Evolutionary conservation across 1,284 basidiomycete genomes (phyloP), one percentile per base, ranked within the genome.

Genomic region (Fomitopsis schrenkii): DNA sequence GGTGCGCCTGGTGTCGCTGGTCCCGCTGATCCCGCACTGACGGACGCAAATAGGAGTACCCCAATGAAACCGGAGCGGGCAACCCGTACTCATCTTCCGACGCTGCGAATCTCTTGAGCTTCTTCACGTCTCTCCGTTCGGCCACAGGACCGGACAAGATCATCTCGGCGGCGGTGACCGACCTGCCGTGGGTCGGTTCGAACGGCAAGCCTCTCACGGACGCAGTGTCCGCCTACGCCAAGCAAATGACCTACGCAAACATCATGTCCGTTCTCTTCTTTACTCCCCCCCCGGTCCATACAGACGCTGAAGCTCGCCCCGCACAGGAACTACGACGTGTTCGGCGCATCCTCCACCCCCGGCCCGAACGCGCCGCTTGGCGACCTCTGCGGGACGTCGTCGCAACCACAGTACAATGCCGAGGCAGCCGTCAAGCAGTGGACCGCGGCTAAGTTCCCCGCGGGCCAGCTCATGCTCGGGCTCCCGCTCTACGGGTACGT

Each of bases 291-390:
- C 5, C 8, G 14, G 9, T 4, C 6, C 26, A 7, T 36, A 4
- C 41, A 48, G 6, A 44, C 38, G 17, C 41, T 3, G 38, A 60
- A 33, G 30, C 30, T 30, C 26, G n/a, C 35, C 45, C 26, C 26
- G 28, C 17, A 22, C 58, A 82, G 81, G 90, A 91, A 91, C 74
- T 91, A 91, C 73, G 90, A 91, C 71, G 83, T 90, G 55, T 90
- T 83, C 81, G 85, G 86, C 57, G 79, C 87, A 4, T 85, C 84
- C 5, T 82, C 76, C 26, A 30, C 60, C 38, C 91, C 91, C 1
- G 91, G 91, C 7, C 85, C 91, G 4, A 93, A 93, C 71, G 90
- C 91, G 2, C 91, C 91, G 2, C 82, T 93, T 15, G 80, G 80
- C 5, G 79, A 92, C 71, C 79, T 79, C 1, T 93, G 91, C 74